Base-by-base conservation (phyloP, 208 protist species). In the Leishmania gerbilli region DNA sequence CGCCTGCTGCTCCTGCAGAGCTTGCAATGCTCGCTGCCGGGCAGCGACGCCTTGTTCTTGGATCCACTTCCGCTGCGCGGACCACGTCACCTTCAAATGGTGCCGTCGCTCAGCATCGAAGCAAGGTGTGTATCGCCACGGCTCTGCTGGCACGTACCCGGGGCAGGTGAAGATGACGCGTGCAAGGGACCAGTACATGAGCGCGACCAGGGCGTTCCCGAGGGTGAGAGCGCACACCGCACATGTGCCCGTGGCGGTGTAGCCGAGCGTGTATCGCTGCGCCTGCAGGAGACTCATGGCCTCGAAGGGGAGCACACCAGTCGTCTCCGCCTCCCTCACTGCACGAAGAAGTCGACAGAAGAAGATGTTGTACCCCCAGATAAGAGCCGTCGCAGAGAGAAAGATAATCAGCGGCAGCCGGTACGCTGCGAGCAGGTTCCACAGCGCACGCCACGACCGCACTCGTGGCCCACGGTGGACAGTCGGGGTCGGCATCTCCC, bases 61-160 rank as follows among this genome's bases (percentile, higher is more conserved):
- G 1, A 84, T 34, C 53, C 71, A 71, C 68, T 67, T 0, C 31
- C 53, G 64, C 34, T 82, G 67, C 17, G 69, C 71, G 5, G 51
- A 6, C 79, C 77, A 87, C 13, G 27, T 45, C 45, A 67, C 68
- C 7, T 69, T 71, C 62, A 80, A 19, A 1, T 31, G 37, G 24
- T 71, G 74, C 55, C 65, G 78, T 7, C 51, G 72, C 79, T 60
- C 81, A 34, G 51, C 65, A 55, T 85, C 74, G 3, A 53, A 17
- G 5, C 31, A 40, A 2, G 85, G 85, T 21, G 82, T 69, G 60
- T 62, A 74, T 60, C 60, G 60, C 85, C 85, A 89, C 49, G 79
- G 81, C 31, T 84, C 79, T 7, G 67, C 51, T 11, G 85, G 82
- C 0, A 89, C 85, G 77, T 86, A 86, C 27, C 85, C 85, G 7